Base-by-base conservation (phyloP, 2,329 filamentous ascomycete species). In the Sporothrix variecibatus region DNA sequence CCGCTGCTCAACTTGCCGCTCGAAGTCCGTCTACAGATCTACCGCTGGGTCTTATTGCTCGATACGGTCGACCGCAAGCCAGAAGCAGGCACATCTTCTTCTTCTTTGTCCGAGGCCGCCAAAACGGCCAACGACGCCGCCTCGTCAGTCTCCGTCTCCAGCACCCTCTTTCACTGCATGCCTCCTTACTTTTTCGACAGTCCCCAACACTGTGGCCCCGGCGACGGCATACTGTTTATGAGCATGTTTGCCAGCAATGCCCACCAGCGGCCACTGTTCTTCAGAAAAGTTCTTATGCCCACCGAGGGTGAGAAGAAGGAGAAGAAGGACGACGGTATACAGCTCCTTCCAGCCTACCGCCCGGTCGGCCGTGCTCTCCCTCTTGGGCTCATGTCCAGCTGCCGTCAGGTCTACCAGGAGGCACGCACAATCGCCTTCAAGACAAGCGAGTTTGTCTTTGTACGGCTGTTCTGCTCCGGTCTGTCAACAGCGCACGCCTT, bases 11-110 rank as follows among this genome's bases (percentile, higher is more conserved):
- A 80, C 40, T 78, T 86, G 5, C 84, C 85, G 0, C 77, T 82
- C 17, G 86, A 87, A 76, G 81, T 87, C 68, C 82, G 86, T 17
- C 81, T 85, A 15, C 81, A 84, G 72, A 84, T 88, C 46, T 87
- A 87, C 77, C 75, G 78, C 72, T 84, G 83, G 81, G 76, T 86
- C 15, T 80, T 79, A 80, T 78, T 81, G 23, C 53, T 71, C 6
- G 51, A 38, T 26, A 81, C 38, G 12, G 12, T 62, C 31, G 58
- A 46, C 49, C 84, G 83, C 1, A 43, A 40, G 26, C 38, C 68
- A 20, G 67, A 28, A 28, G 28, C 51, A 53, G 51, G 51, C n/a
- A 51, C 49, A 51, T 17, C 15, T n/a, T 20, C 49, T 20, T n/a
- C 49, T 4, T 43, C 40, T 43, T 43, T 12, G 12, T 49, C 43